A percentile compares a stretch with the other conserved stretches of the same genome.
These are phyloP conservation scores for Esteya vermicola DNA, from an alignment of 2,329 filamentous ascomycete genomes.

Conservation along the genomic window DNA sequence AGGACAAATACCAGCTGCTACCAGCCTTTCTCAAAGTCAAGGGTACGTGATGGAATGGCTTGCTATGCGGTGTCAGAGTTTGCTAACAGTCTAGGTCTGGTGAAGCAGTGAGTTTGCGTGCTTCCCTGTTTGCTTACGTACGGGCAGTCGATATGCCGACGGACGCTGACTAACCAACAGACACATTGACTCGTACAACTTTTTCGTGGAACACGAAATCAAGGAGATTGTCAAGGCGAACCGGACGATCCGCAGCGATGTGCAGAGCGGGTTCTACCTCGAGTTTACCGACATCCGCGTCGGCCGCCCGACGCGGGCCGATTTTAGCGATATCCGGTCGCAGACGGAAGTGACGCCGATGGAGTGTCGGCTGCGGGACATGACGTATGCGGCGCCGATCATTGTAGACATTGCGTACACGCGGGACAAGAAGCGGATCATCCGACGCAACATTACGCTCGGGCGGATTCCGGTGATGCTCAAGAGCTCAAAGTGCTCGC, in stretches of 20 bases:
- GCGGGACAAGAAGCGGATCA: slow-evolving; percentile 61
- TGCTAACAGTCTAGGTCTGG: slow-evolving; percentile 38
- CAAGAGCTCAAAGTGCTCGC: slow-evolving; percentile 82
- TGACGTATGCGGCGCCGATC: slow-evolving; percentile 95
- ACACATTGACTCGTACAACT: slow-evolving; percentile 97
- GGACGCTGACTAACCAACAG: slow-evolving; percentile 15
- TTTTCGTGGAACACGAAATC: slow-evolving; percentile 91
- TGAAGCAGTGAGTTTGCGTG: slow-evolving; percentile 55
- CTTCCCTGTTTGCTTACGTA: no score
- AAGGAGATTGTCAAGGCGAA: slow-evolving; percentile 95
- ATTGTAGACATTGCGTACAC: slow-evolving; percentile 86
- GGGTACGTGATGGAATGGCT: slow-evolving; percentile 28
- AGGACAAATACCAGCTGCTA: slow-evolving; percentile 93
- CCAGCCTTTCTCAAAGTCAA: slow-evolving; percentile 98
- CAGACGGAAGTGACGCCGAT: slow-evolving; percentile 75
- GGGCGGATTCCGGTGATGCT: slow-evolving; percentile 95
- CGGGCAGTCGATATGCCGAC: not conserved
- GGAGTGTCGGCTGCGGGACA: slow-evolving; percentile 89
- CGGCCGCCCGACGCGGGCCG: slow-evolving; percentile 63
- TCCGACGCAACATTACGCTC: slow-evolving; percentile 64
- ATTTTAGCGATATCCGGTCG: slow-evolving; percentile 57
- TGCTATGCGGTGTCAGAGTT: slow-evolving; percentile 2
- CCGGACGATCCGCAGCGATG: slow-evolving; percentile 75
- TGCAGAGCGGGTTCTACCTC: slow-evolving; percentile 84
- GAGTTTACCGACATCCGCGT: slow-evolving; percentile 89